Base-by-base conservation (phyloP, 257 asterid genomes). In the Solanum rostratum region DNA sequence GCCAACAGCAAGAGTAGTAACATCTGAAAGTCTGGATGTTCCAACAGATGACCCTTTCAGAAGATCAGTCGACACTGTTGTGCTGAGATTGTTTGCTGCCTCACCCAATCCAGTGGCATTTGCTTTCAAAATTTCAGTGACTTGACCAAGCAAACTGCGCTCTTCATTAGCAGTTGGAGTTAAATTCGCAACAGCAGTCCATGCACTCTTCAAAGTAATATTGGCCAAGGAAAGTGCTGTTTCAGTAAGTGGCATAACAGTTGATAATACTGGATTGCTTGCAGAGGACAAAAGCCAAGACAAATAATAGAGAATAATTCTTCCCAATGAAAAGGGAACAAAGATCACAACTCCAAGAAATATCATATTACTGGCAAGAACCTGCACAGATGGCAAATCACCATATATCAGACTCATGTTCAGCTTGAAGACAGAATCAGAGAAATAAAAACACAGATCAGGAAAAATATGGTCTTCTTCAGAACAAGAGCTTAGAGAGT, bases 361-460 rank as follows among this genome's bases (percentile, higher is more conserved):
- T 89, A 96, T 96, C 98, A 93, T 94, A 88, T 96, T 96, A 92
- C 99, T 96, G 10, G 99, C 99, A 88, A 96, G 99, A 88, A 96
- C 99, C 99, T 96, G 95, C 91, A 85, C 5, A 50, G 78, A 83
- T 84, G 84, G 82, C 33, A 55, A 83, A 46, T 27, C 46, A 55
- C 37, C 53, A 71, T 43, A 66, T 45, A 41, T 80, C 46, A 83
- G 66, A 43, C 46, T 9, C 27, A 27, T 27, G 45, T 50, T 76
- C 41, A 24, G 27, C 45, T 27, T 49, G 66, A 59, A 80, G 27
- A 33, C 50, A 63, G 43, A 79, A 37, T 7, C 60, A 41, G 43
- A 66, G 15, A 69, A 18, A 63, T 79, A 16, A 29, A 59, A 24
- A 76, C 15, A 41, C 54, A 71, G 10, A 20, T 41, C 80, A 71